Evolutionary conservation across 2,329 filamentous ascomycete genomes (phyloP), one percentile per base, ranked within the genome.

Genomic region (Botrytis deweyae): DNA sequence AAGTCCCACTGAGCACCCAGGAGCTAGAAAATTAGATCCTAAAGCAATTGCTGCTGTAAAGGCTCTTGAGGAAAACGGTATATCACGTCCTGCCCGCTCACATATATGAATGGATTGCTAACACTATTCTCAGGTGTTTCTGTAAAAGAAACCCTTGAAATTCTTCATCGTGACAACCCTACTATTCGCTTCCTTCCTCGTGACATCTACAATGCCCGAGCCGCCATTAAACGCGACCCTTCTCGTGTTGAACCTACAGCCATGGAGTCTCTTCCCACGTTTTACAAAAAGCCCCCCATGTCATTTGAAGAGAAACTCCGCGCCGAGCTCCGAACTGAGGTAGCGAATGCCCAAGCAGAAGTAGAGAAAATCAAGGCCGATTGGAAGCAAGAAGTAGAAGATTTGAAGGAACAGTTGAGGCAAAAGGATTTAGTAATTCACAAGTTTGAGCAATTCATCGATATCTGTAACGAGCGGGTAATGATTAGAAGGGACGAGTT

Each of bases 11-110:
- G 84, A 90, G 74, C 89, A 91, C 78, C 89, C 89, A 36, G 89
- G 89, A 6, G 89, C 89, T 25, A 85, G 89, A 75, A 91, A 91
- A 77, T 82, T 91, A 62, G 89, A 91, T 78, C 90, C 88, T 79
- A 90, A 89, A 80, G 91, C 91, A 86, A 89, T 91, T 70, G 89
- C 89, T 69, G 88, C 89, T 46, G 89, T 91, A 49, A 91, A 91
- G 80, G 85, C 88, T 72, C 84, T 91, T 6, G 91, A 91, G 81
- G 89, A 91, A 79, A 88, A 86, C 80, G 89, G 89, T 91, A 87
- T 79, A 85, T 83, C 55, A 62, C 40, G 42, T 25, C 22, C 46
- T 33, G 42, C n/a, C 10, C 25, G 64, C 40, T 55, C 49, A 58
- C 73, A 36, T 52, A 74, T 38, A 73, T 74, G 64, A 73, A 40